Evolutionary conservation across 805 yeast genomes (phyloP).

Genomic region (Ogataea paradorogensis): DNA sequence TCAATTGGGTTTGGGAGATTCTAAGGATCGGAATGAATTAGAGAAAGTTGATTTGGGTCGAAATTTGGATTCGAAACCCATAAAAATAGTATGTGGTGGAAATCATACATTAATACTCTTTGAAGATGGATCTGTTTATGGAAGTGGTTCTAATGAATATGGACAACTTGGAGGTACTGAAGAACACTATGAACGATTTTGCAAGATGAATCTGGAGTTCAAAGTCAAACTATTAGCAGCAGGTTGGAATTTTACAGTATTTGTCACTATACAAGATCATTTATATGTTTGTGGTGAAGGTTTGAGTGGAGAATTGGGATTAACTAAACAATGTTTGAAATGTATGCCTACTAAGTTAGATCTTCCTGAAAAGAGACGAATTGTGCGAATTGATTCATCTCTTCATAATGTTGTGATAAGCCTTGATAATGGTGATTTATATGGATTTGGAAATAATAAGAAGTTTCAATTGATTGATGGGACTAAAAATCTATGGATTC

Average conservation of each 20-base stretch:
- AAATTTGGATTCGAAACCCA: conserved; percentile 25
- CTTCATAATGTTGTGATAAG: conserved; percentile 44
- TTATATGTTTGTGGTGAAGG: conserved; percentile 64
- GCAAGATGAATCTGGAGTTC: conserved; percentile 12
- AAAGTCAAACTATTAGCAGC: conserved; percentile 52
- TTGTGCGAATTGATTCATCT: conserved; percentile 34
- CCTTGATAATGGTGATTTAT: conserved; percentile 41
- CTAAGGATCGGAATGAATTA: conserved; percentile 45
- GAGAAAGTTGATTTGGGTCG: conserved; percentile 11
- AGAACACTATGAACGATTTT: conserved; percentile 10
- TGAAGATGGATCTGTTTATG: conserved; percentile 50
- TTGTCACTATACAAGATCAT: conserved; percentile 40
- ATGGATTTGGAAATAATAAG: conserved; percentile 70
- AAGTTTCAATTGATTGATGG: conserved; percentile 50
- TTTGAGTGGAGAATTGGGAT: conserved; percentile 71
- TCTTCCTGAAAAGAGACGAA: conserved; percentile 8
- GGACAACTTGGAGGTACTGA: conserved; percentile 19
- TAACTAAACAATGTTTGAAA: conserved; percentile 28
- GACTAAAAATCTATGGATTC: conserved; percentile 26
- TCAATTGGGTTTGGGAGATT: conserved; percentile 65
- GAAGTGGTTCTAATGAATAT: conserved; percentile 44
- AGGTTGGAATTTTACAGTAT: conserved; percentile 77
- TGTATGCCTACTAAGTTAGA: not conserved
- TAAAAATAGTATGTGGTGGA: conserved; percentile 71
- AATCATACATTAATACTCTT: conserved; percentile 72